Evolutionary conservation across 108 stramenopile genomes (phyloP).

Genomic region (Pelagomonas calceolata): DNA sequence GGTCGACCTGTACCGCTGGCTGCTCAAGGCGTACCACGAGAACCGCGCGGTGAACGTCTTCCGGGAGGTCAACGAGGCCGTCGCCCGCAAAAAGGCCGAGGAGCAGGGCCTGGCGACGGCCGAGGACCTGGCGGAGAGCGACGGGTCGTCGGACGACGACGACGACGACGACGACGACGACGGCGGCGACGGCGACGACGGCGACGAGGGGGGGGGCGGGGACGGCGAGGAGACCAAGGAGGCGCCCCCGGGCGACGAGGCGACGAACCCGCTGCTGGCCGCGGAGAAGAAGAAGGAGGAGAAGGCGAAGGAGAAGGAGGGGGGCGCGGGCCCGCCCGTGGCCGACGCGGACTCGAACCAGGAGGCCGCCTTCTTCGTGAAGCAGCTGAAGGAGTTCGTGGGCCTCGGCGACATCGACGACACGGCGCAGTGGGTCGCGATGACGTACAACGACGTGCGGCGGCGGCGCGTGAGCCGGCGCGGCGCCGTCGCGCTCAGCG

Average conservation of each 20-base stretch:
- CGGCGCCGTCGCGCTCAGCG: not conserved
- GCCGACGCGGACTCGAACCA: not conserved
- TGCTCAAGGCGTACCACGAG: constrained; percentile 17
- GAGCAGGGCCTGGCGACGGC: not conserved
- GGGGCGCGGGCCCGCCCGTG: not conserved
- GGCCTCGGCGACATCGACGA: constrained; percentile 5
- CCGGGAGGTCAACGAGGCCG: not conserved
- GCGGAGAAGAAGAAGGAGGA: constrained; percentile 3
- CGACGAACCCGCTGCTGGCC: not conserved
- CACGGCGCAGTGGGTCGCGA: not conserved
- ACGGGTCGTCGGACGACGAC: not conserved
- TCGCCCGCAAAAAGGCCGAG: not conserved
- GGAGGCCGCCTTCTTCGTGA: not conserved
- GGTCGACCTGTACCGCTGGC: constrained; percentile 23
- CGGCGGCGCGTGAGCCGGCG: not conserved
- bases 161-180: constrained; percentile 16
- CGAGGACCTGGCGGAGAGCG: not conserved
- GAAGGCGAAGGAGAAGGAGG: constrained; percentile 4
- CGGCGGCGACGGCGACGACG: too few relatives aligned
- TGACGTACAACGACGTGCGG: not conserved
- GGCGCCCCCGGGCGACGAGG: constrained; percentile 14
- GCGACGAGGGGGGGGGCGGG: not conserved
- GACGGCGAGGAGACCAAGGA: not conserved
- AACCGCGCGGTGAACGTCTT: constrained; percentile 11
- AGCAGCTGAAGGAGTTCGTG: constrained; percentile 4